A percentile compares a stretch with the other conserved stretches of the same genome.
phyloP scores from a whole-genome alignment of 2,329 filamentous ascomycete species.

The Fusarium coicis region DNA sequence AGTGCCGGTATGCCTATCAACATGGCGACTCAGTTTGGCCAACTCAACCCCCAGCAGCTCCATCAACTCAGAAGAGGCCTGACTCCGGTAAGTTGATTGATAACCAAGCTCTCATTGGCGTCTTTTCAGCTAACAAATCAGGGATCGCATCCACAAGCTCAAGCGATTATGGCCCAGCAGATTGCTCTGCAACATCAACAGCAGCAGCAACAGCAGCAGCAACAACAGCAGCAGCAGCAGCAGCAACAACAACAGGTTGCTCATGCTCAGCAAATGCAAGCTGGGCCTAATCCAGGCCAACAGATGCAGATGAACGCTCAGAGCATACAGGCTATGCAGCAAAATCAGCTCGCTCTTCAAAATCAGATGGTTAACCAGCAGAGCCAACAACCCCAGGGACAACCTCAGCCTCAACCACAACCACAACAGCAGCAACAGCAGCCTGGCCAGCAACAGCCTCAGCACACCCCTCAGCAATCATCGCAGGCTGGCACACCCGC shows the following conservation, averaged over 20 bases:
- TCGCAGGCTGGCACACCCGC: constrained; percentile 56
- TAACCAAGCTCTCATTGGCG: neutral
- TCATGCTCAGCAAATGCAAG: constrained; percentile 54
- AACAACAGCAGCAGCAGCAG: constrained; percentile 47
- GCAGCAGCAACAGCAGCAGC: constrained; percentile 47
- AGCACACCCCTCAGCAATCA: constrained; percentile 59
- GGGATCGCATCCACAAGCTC: constrained; percentile 47
- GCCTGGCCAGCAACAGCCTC: constrained; percentile 54
- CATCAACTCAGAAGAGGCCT: constrained; percentile 58
- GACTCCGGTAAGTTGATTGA: constrained; percentile 53
- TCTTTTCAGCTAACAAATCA: constrained; percentile 34
- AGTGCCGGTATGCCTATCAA: constrained; percentile 63
- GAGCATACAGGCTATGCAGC: constrained; percentile 57
- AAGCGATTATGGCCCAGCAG: constrained; percentile 56
- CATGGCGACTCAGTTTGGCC: constrained; percentile 59
- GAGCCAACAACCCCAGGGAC: constrained; percentile 44
- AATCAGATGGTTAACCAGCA: constrained; percentile 47
- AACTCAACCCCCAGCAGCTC: constrained; percentile 63
- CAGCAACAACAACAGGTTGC: constrained; percentile 52
- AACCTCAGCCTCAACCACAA: constrained; percentile 42
- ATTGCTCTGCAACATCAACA: constrained; percentile 50
- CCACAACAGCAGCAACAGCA: constrained; percentile 45
- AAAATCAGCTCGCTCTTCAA: constrained; percentile 52
- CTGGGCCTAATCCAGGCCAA: constrained; percentile 58
- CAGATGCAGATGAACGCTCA: constrained; percentile 61